Conservation (phyloP, 2,329 filamentous ascomycete genomes). For the Penicillium sp. region DNA sequence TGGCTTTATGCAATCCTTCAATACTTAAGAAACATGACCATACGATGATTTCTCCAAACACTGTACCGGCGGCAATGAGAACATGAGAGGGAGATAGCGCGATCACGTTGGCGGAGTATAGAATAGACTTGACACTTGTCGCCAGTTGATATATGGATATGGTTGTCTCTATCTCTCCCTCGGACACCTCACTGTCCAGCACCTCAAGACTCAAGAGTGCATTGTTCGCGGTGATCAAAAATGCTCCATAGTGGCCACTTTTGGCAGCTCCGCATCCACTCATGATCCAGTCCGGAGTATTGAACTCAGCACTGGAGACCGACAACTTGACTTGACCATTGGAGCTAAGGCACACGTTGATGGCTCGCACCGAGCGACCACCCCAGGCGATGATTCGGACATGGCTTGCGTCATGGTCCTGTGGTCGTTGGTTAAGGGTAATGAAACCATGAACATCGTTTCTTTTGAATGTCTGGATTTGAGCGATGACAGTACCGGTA, state of each 20-base stretch:
- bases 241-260: conserved; percentile 44
- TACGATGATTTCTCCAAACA: conserved; percentile 89
- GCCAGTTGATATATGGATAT: conserved; percentile 44
- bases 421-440: conserved; percentile 22
- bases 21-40: conserved; percentile 66
- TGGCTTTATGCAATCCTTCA: conserved; percentile 7
- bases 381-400: conserved; percentile 65
- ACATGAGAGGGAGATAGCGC: conserved; percentile 61
- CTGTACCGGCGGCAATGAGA: conserved; percentile 82
- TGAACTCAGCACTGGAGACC: conserved; percentile 43
- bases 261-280: conserved; percentile 53
- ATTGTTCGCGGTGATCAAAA: conserved; percentile 84
- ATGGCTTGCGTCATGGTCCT: conserved; percentile 12
- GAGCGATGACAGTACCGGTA: conserved; percentile 30
- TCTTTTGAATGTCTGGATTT: conserved; percentile 36
- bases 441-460: conserved; percentile 43
- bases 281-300: conserved; percentile 74
- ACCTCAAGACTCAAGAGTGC: conserved; percentile 60
- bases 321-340: conserved; percentile 29
- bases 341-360: conserved; percentile 32
- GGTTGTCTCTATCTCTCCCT: conserved; percentile 19
- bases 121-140: conserved; percentile 67
- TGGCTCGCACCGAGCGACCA: conserved; percentile 54
- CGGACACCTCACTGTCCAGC: conserved; percentile 13
- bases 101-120: conserved; percentile 78